Conservation (phyloP, 257 asterid species). For the Salvia hispanica region DNA sequence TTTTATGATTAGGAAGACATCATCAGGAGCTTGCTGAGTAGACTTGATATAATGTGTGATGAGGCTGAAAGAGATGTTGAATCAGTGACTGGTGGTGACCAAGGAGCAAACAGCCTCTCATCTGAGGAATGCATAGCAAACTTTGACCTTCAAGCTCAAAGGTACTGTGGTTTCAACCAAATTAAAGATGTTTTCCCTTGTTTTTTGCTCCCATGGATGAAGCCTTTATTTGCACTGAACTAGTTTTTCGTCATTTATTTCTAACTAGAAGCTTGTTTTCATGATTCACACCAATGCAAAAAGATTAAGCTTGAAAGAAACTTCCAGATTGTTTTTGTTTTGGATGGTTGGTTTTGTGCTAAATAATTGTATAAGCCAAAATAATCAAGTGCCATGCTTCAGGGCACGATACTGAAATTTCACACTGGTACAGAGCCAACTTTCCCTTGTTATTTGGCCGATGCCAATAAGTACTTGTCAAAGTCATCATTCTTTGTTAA, state of each 20-base stretch:
- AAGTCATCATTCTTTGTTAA: not conserved
- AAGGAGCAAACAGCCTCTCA: constrained; percentile 40
- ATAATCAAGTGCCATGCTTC: too few relatives aligned
- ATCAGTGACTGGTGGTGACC: constrained; percentile 38
- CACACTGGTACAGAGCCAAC: too few relatives aligned
- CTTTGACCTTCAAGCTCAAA: constrained; percentile 53
- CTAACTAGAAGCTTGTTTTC: constrained; percentile 4
- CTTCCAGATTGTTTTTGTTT: not conserved
- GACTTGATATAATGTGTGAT: constrained; percentile 81
- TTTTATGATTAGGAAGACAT: constrained; percentile 75
- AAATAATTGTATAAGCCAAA: not conserved
- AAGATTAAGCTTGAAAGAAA: constrained; percentile 19
- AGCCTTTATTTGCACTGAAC: not conserved
- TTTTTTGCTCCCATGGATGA: constrained; percentile 21
- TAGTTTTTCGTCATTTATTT: not conserved
- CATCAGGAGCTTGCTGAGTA: constrained; percentile 74
- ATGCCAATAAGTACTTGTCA: too few relatives aligned
- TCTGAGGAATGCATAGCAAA: constrained; percentile 49
- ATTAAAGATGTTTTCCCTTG: constrained; percentile 9
- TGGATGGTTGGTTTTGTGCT: not conserved
- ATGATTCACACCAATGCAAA: constrained; percentile 3
- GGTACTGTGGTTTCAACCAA: constrained; percentile 46
- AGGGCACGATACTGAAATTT: too few relatives aligned
- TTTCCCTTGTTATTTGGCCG: too few relatives aligned
- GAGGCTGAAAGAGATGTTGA: constrained; percentile 70